Conservation (phyloP, 2,329 filamentous ascomycete genomes). For the Davidsoniella australis region DNA sequence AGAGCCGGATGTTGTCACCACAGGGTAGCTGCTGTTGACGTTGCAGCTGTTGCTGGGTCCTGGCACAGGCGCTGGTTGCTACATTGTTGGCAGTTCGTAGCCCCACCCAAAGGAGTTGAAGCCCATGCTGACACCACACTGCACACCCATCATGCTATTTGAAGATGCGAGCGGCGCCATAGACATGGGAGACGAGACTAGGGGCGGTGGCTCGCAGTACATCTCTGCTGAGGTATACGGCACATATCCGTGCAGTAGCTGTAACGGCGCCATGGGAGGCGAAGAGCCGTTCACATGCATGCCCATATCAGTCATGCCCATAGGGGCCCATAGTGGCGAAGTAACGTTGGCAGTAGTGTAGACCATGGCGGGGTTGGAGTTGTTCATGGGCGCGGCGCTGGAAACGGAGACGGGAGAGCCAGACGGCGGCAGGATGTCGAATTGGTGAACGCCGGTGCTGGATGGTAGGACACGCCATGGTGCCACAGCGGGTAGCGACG, state of each 20-base stretch:
- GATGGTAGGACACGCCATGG: slow-evolving; percentile 84
- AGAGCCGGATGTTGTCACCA: slow-evolving; percentile 24
- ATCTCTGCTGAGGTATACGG: slow-evolving; percentile 55
- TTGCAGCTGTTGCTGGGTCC: slow-evolving; percentile 17
- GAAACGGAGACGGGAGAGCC: slow-evolving; percentile 2
- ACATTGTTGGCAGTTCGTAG: slow-evolving; percentile 74
- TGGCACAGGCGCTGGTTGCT: slow-evolving; percentile 41
- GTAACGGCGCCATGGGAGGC: slow-evolving; percentile 23
- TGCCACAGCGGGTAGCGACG: slow-evolving; percentile 55
- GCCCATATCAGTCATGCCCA: slow-evolving; percentile 51
- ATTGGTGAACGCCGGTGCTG: slow-evolving; percentile 60
- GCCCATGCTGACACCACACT: slow-evolving; percentile 49
- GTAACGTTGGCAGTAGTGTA: slow-evolving; percentile 6
- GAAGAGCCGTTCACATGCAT: slow-evolving; percentile 56
- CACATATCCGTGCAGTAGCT: slow-evolving; percentile 12
- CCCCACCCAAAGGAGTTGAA: slow-evolving; percentile 36
- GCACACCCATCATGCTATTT: slow-evolving; percentile 50
- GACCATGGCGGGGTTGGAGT: slow-evolving; percentile 1
- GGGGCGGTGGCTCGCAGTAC: slow-evolving; percentile 59
- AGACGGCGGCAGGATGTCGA: slow-evolving; percentile 4
- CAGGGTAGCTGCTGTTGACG: slow-evolving; percentile 23
- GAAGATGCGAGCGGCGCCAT: slow-evolving; percentile 62
- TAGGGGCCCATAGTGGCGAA: slow-evolving; percentile 18
- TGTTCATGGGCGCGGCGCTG: neutral
- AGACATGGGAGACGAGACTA: slow-evolving; percentile 56